phyloP scores from a whole-genome alignment of 306 rosid genomes.

The Rosa multiflora region DNA sequence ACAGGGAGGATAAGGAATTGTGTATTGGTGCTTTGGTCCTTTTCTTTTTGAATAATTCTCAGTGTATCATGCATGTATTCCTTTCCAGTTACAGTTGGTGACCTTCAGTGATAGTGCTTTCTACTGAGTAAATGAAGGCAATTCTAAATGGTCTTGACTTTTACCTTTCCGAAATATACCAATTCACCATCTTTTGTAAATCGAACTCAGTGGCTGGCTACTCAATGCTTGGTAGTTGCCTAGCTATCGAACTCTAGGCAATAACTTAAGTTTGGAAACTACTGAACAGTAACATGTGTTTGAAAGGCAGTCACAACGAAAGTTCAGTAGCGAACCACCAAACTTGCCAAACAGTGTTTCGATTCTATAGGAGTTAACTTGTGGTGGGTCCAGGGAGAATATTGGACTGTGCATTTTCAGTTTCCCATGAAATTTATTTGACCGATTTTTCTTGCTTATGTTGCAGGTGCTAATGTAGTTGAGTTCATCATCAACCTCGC shows the following conservation, averaged over 20 bases:
- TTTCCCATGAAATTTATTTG: background rate
- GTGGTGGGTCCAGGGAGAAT: background rate
- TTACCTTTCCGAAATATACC: background rate
- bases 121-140: background rate
- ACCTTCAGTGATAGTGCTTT: background rate
- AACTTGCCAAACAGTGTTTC: too few species aligned
- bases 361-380: background rate
- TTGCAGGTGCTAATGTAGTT: constrained; percentile 57
- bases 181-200: background rate
- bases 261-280: background rate
- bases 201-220: background rate
- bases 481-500: constrained; percentile 52
- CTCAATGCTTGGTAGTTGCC: background rate
- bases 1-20: too few species aligned
- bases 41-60: too few species aligned
- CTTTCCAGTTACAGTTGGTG: background rate
- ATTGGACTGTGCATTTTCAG: background rate
- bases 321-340: background rate
- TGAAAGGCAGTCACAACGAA: background rate
- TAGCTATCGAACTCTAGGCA: too few species aligned
- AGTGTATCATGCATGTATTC: background rate
- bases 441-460: constrained; percentile 18
- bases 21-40: background rate
- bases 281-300: background rate
- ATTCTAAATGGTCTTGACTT: background rate